These are phyloP conservation scores for Mucor ambiguus DNA, from an alignment of 371 early-diverging fungal genomes.

Conservation along the genomic window DNA sequence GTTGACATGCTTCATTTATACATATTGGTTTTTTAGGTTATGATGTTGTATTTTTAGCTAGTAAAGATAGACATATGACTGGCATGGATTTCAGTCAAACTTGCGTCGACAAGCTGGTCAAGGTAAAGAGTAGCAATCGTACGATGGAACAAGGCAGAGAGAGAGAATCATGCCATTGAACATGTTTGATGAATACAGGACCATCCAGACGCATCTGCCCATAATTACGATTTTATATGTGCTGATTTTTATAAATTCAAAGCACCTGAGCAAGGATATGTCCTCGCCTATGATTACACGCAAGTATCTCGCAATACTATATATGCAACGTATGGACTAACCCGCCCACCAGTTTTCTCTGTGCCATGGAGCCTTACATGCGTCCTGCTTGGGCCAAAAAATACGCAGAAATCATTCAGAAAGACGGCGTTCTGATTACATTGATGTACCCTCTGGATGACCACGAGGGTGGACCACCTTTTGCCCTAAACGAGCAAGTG, in stretches of 20 bases:
- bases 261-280: slow-evolving; percentile 58
- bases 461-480: slow-evolving; percentile 70
- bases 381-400: slow-evolving; percentile 72
- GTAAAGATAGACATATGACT: slow-evolving; percentile 54
- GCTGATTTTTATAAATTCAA: slow-evolving; percentile 79
- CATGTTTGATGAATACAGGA: slow-evolving; percentile 6
- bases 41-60: slow-evolving; percentile 76
- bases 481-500: slow-evolving; percentile 55
- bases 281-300: slow-evolving; percentile 88
- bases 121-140: slow-evolving; percentile 33
- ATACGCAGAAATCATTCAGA: slow-evolving; percentile 68
- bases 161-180: not conserved
- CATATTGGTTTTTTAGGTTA: slow-evolving; percentile 47
- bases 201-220: slow-evolving; percentile 28
- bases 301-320: slow-evolving; percentile 27
- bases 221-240: slow-evolving; percentile 53
- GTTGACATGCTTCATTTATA: slow-evolving; percentile 3
- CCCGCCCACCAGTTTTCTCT: slow-evolving; percentile 64
- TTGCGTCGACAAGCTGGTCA: slow-evolving; percentile 56
- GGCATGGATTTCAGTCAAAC: slow-evolving; percentile 76
- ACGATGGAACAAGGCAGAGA: not conserved
- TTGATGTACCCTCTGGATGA: slow-evolving; percentile 78
- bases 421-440: slow-evolving; percentile 80
- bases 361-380: slow-evolving; percentile 75
- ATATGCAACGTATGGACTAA: not conserved